Evolutionary conservation across 139 green algal species (phyloP).

Genomic region (Chara braunii): DNA sequence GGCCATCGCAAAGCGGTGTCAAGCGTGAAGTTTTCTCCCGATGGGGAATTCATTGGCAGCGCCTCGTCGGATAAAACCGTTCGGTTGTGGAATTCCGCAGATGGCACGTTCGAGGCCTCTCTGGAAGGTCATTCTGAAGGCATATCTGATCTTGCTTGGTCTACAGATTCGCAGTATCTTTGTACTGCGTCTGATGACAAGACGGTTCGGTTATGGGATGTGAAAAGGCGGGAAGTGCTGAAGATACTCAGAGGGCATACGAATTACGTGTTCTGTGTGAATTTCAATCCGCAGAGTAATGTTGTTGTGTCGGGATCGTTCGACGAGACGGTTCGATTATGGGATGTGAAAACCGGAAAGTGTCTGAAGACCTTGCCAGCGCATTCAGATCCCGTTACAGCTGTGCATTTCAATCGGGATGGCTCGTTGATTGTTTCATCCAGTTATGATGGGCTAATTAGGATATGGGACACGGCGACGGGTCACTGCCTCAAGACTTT

Average conservation of each 20-base stretch:
- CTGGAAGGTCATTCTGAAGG: conserved; percentile 45
- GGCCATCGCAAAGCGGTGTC: conserved; percentile 50
- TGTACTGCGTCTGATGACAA: conserved; percentile 54
- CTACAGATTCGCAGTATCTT: conserved; percentile 51
- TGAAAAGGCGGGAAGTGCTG: conserved; percentile 26
- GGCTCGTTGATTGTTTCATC: conserved; percentile 60
- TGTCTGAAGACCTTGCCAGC: conserved; percentile 68
- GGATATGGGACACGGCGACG: conserved; percentile 55
- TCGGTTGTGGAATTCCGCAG: conserved; percentile 56
- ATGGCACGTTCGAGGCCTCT: conserved; percentile 26
- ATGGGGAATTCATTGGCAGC: conserved; percentile 43
- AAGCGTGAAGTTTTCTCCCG: conserved; percentile 52
- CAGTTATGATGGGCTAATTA: conserved; percentile 62
- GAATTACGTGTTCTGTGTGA: conserved; percentile 75
- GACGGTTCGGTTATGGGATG: conserved; percentile 60
- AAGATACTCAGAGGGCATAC: conserved; percentile 62
- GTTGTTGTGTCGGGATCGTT: conserved; percentile 77
- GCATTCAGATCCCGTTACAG: conserved; percentile 82
- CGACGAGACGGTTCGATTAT: conserved; percentile 84
- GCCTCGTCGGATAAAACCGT: conserved; percentile 61
- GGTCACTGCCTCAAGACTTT: conserved; percentile 77
- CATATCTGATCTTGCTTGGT: conserved; percentile 75
- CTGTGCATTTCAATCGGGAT: conserved; percentile 67
- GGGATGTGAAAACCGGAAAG: conserved; percentile 62
- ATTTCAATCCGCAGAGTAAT: conserved; percentile 65